phyloP scores from a whole-genome alignment of 2,329 filamentous ascomycete genomes.

The Sclerotinia glacialis region DNA sequence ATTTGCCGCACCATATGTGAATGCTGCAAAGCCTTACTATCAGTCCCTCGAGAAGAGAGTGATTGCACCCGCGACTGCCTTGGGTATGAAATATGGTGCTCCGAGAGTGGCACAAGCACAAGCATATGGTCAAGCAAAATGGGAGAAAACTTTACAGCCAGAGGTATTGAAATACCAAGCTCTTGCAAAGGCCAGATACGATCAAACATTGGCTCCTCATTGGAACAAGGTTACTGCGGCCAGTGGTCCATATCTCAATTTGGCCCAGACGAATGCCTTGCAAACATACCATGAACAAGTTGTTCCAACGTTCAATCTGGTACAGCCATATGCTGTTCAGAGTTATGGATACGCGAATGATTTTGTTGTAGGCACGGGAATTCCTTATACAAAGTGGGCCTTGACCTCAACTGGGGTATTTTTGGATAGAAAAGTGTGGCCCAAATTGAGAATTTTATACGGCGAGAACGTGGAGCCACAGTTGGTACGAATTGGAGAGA shows the following conservation, averaged over 20 bases:
- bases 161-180: constrained; percentile 64
- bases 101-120: constrained; percentile 68
- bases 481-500: constrained; percentile 84
- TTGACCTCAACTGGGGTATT: constrained; percentile 70
- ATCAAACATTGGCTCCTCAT: constrained; percentile 68
- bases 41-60: constrained; percentile 58
- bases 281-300: constrained; percentile 71
- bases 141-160: constrained; percentile 75
- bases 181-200: constrained; percentile 64
- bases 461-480: constrained; percentile 94
- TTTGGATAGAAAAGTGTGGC: constrained; percentile 75
- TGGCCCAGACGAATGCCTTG: constrained; percentile 58
- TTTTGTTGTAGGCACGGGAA: constrained; percentile 65
- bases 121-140: constrained; percentile 66
- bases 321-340: constrained; percentile 69
- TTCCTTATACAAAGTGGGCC: constrained; percentile 69
- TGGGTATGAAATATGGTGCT: constrained; percentile 71
- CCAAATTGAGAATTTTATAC: constrained; percentile 75
- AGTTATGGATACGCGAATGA: constrained; percentile 65
- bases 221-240: constrained; percentile 58
- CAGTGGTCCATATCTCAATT: constrained; percentile 70
- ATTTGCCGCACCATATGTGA: constrained; percentile 81
- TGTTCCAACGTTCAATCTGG: constrained; percentile 71
- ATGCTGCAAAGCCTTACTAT: constrained; percentile 74
- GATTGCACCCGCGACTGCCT: constrained; percentile 64